Percentiles rank a stretch among this genome's conserved stretches.
These are phyloP conservation scores for Bolboschoenus planiculmis DNA, from an alignment of 176 grass and related monocot species.

Conservation along the genomic window DNA sequence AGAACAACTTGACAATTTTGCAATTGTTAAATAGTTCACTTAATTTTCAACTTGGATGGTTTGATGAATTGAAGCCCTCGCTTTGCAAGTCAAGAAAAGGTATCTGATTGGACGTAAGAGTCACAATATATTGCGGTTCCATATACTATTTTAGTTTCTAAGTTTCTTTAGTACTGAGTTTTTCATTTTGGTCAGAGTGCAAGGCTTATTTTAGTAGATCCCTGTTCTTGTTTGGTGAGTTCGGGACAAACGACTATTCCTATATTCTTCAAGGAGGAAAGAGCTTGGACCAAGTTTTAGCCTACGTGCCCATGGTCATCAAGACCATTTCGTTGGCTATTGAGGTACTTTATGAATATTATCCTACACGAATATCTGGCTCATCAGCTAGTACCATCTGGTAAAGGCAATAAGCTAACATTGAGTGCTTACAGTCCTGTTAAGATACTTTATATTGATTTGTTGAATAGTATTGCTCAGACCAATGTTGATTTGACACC, in stretches of 20 bases:
- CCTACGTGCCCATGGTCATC: conserved; percentile 28
- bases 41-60: conserved; percentile 55
- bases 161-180: background rate
- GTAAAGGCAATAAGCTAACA: background rate
- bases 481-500: background rate
- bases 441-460: background rate
- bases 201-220: conserved; percentile 28
- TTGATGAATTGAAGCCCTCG: conserved; percentile 39
- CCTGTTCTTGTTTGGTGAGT: conserved; percentile 36
- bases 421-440: background rate
- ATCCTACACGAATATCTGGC: background rate
- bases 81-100: conserved; percentile 15
- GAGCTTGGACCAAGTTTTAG: conserved; percentile 23
- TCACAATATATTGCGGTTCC: background rate
- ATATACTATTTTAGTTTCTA: background rate
- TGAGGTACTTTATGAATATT: conserved; percentile 30
- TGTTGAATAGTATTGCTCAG: background rate
- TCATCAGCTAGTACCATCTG: background rate
- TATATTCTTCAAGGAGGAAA: background rate
- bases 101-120: background rate
- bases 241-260: conserved; percentile 40
- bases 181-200: conserved; percentile 29
- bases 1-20: conserved; percentile 15
- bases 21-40: conserved; percentile 35
- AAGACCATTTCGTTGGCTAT: conserved; percentile 22